Base-by-base conservation (phyloP, 306 rosid species). In the Phaseolus lunatus region DNA sequence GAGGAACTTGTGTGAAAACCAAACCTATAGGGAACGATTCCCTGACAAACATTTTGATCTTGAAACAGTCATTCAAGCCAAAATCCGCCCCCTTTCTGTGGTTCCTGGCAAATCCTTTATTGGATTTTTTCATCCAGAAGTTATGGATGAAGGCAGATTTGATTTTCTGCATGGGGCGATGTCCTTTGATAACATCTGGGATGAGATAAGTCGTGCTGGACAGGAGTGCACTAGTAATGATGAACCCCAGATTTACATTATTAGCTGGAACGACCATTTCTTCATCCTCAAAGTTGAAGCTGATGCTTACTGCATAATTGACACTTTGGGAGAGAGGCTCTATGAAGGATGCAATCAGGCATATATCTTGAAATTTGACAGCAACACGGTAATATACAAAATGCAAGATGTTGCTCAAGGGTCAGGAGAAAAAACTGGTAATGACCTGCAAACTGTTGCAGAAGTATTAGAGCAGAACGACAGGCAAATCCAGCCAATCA, bases 161-260 rank as follows among this genome's bases (percentile, higher is more conserved):
- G 98, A 88, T 73, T 91, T 96, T 83, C 86, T 96, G 76, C 98
- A 83, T 1, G 97, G 96, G 59, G 99, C 98, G 65, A 91, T 96
- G 99, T 91, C 97, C 45, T 93, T 96, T 23, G 99, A 96, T 82
- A 93, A 89, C 88, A 96, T 96, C 47, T 96, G 99, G 99, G 99
- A 96, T 65, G 99, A 96, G 86, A 92, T 96, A 69, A 92, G 88
- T 84, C 86, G 76, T 7, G 81, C 82, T 35, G 97, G 80, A 69
- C 81, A 80, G 0, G 89, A 88, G 44, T 89, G 88, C 79, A 71
- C 78, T 12, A 65, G 76, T 47, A 85, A 72, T 35, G 80, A 72
- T 13, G 94, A 90, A 79, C 89, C 98, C n/a, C 88, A 80, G 52
- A 82, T 96, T 80, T 96, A 85, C 35, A 87, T 96, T 26, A 94